Evolutionary conservation across 768 basidiomycete genomes (phyloP), one percentile per base, ranked within the genome.

Genomic region (Podaxis mareebaensis): DNA sequence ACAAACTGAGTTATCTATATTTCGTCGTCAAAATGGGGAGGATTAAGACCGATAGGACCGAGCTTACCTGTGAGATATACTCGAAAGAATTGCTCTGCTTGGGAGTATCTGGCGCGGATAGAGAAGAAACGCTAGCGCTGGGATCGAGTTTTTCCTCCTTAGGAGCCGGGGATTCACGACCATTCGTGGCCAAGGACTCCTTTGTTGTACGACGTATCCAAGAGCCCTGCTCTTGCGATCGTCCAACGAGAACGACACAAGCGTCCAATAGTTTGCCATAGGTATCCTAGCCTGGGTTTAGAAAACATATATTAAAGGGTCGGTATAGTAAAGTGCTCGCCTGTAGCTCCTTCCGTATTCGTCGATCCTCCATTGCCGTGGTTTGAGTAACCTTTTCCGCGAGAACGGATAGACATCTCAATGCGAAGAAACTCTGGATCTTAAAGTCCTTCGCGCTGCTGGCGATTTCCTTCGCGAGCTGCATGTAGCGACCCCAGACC

Each of bases 371-470:
- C 75, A 96, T 83, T 0, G 94, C 94, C 4, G 91, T 88, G 0
- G 95, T 98, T 70, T 95, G 93, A 1, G 89, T 86, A 38, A 96
- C 77, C 71, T 95, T 94, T 66, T 93, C 92, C 0, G 91, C 87
- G 20, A 96, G 73, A 1, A 89, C 82, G n/a, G 85, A 85, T 42
- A 94, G 75, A 73, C 92, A 94, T 93, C 88, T 82, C 20, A 98
- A 77, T 11, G 87, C 81, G 12, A 89, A 81, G 74, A 90, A 94
- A 12, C 87, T 80, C 63, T 92, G 88, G 0, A 81, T 66, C 66
- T 89, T 91, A 74, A 89, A 91, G 33, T 90, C 88, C 30, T 87
- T 83, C 22, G 86, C 78, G 55, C 79, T 83, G 42, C 79, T 81
- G n/a, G 85, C 75, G 22, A 96, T 73, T 24, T 98, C 96, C 70